Evolutionary conservation across 352 stramenopile genomes (phyloP), one percentile per base, ranked within the genome.

Genomic region (Globisporangium solare): DNA sequence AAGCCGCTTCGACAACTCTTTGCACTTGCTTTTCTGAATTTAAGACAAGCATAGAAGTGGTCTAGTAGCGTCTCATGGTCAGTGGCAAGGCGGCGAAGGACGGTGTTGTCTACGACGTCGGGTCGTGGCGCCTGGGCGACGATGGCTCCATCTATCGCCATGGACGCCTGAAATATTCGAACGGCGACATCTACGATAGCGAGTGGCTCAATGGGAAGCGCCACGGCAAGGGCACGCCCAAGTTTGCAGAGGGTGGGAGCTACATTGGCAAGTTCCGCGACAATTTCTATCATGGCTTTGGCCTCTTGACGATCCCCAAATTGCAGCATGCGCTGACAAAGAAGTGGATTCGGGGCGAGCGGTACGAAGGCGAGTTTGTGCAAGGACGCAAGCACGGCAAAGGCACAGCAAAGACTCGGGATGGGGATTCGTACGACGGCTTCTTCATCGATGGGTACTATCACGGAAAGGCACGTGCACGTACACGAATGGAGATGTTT

Each of bases 201-300:
- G 85, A 95, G 54, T 96, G 88, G 88, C 72, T 91, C 24, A 67
- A 94, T 55, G 79, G 79, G 60, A 87, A 90, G 65, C 79, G 81
- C 43, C 76, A 91, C 43, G 80, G 83, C 17, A 68, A 75, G 54
- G 80, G 79, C 22, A 70, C 66, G 12, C 50, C 91, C 43, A 82
- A 64, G 14, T 84, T 90, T 39, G 64, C 56, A 1, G 65, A 21
- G 1, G 20, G 41, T 12, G 56, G 56, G 13, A 70, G 65, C 48
- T 89, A 89, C 59, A 56, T 71, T 6, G 83, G 83, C 4, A 73
- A 76, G 52, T 90, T 93, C 46, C 60, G 39, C 1, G 47, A 64
- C 31, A 73, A 83, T 39, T 60, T 86, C 31, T 91, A 79, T 49
- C 64, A 89, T 48, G 79, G 80, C 39, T 85, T 89, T 58, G 83